Evolutionary conservation across 331 rosid species (phyloP).

Genomic region (Cydonia oblonga): DNA sequence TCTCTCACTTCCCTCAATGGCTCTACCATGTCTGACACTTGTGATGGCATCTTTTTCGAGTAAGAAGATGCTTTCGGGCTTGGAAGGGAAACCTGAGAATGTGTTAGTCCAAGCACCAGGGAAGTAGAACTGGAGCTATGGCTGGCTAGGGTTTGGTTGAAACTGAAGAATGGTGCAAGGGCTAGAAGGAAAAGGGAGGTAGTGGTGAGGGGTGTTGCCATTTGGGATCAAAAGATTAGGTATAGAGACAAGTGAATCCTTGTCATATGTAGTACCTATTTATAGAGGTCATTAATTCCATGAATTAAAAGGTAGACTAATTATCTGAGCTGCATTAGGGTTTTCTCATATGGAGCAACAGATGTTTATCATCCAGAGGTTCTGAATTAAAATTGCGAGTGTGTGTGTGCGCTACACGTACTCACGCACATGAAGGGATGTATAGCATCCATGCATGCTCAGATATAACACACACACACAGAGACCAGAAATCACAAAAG

Average conservation of each 20-base stretch:
- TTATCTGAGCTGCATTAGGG: background rate
- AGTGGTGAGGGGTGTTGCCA: slow-evolving; percentile 7
- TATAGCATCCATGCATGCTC: background rate
- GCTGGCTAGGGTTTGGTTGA: slow-evolving; percentile 13
- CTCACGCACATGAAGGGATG: background rate
- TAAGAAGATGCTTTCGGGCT: slow-evolving; percentile 12
- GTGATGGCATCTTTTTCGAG: slow-evolving; percentile 7
- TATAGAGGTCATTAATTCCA: background rate
- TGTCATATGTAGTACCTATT: background rate
- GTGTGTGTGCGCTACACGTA: background rate
- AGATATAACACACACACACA: background rate
- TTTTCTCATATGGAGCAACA: background rate
- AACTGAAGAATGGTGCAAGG: background rate
- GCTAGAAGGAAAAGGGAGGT: slow-evolving; percentile 4
- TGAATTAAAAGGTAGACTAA: background rate
- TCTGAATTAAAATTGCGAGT: background rate
- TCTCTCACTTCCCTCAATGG: slow-evolving; percentile 39
- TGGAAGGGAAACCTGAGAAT: slow-evolving; percentile 20
- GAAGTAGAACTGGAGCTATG: background rate
- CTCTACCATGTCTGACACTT: slow-evolving; percentile 21
- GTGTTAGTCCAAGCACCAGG: slow-evolving; percentile 30
- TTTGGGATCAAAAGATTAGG: background rate
- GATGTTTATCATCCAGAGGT: background rate
- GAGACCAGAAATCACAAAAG: background rate
- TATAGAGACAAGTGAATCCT: background rate